Evolutionary conservation across 2,329 filamentous ascomycete species (phyloP), one percentile per base, ranked within the genome.

Genomic region (Talaromyces albobiverticillius): DNA sequence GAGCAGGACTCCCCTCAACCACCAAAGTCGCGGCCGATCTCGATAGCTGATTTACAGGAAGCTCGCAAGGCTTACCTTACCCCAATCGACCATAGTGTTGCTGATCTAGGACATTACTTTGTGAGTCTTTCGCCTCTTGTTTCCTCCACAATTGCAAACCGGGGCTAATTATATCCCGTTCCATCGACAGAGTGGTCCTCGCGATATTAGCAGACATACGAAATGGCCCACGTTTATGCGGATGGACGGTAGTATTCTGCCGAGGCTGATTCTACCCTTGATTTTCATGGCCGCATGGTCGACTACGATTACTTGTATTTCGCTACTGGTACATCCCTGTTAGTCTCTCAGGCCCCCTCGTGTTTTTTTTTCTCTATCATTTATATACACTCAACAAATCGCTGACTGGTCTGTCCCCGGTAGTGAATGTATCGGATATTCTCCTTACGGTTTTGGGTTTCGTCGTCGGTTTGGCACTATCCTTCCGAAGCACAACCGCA

Each of bases 391-490:
- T 4, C 32, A 38, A 38, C 16, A 36, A 40, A 34, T 46, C 7
- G 3, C 29, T 20, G 46, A 53, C 50, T 57, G 26, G 16, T 22
- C 36, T 22, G 32, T 25, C 16, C 31, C 14, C n/a, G 46, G 14
- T 31, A 68, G 68, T 86, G 16, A 80, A 79, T 43, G 83, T 91
- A 59, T 79, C 81, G 65, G 83, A 79, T n/a, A 79, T 90, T 29
- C 76, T 91, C 18, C 78, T 92, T 51, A 91, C 88, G 1, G 84
- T 92, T 50, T 81, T 88, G 42, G 88, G 88, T 86, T 91, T 92
- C 74, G 86, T 92, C 56, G 87, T 92, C 68, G 85, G 85, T 81
- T 74, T 92, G 56, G 82, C 85, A n/a, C 79, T 92, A 31, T 90
- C 87, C 1, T 90, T 92, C 74, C 84, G 88, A 55, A 88, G 82